phyloP scores from a whole-genome alignment of 2,329 filamentous ascomycete genomes.

The Fusarium sp. region DNA sequence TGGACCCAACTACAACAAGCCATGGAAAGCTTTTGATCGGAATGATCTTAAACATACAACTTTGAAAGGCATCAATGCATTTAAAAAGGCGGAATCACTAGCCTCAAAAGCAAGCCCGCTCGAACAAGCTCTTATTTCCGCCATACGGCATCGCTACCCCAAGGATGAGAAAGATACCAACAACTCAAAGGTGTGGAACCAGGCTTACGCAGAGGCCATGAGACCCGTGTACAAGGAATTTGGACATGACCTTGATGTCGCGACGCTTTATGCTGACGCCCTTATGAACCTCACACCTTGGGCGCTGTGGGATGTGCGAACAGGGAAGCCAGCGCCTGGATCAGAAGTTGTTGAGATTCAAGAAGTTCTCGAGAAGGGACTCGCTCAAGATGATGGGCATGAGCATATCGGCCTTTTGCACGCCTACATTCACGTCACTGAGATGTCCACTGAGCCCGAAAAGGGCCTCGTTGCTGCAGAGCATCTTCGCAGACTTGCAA shows the following conservation, averaged over 20 bases:
- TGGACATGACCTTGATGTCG: slow-evolving; percentile 51
- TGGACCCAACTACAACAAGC: slow-evolving; percentile 79
- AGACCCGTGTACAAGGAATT: slow-evolving; percentile 47
- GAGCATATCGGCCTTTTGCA: slow-evolving; percentile 78
- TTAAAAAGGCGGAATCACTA: slow-evolving; percentile 30
- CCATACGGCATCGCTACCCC: slow-evolving; percentile 72
- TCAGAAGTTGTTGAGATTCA: slow-evolving; percentile 51
- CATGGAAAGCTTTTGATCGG: slow-evolving; percentile 62
- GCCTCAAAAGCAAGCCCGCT: slow-evolving; percentile 40
- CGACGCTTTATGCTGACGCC: slow-evolving; percentile 50
- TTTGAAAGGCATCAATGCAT: slow-evolving; percentile 10
- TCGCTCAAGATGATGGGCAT: slow-evolving; percentile 56
- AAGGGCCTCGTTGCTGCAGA: slow-evolving; percentile 69
- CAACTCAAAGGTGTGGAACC: slow-evolving; percentile 55
- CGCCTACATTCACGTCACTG: slow-evolving; percentile 81
- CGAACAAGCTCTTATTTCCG: slow-evolving; percentile 72
- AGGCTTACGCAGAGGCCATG: slow-evolving; percentile 48
- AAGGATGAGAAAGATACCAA: slow-evolving; percentile 53
- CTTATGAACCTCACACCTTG: slow-evolving; percentile 58
- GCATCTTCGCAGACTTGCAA: slow-evolving; percentile 69
- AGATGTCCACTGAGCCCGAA: slow-evolving; percentile 75
- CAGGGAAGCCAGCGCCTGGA: slow-evolving; percentile 47
- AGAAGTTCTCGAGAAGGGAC: slow-evolving; percentile 55
- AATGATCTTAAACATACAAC: slow-evolving; percentile 40
- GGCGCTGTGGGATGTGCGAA: slow-evolving; percentile 54